These are phyloP conservation scores for Trichoderma erinaceum DNA, from an alignment of 495 filamentous ascomycete species.

Conservation along the genomic window DNA sequence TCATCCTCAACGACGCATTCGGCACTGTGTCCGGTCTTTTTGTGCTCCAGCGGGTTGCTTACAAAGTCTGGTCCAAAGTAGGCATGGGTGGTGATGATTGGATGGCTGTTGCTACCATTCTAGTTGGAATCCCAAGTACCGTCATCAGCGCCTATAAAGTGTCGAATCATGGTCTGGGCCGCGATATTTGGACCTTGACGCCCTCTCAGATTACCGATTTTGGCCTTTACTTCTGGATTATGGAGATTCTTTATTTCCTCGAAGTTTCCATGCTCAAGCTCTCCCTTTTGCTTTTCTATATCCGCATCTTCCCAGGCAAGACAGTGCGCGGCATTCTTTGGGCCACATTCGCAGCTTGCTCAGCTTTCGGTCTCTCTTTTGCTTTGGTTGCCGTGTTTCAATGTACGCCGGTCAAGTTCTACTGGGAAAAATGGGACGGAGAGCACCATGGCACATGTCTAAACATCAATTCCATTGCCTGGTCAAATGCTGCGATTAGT, in stretches of 20 bases:
- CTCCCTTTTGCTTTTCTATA: constrained; percentile 39
- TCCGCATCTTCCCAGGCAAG: constrained; percentile 26
- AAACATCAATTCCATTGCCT: constrained; percentile 25
- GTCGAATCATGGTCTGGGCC: constrained; percentile 27
- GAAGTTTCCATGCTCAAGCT: constrained; percentile 33
- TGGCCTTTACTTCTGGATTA: constrained; percentile 21
- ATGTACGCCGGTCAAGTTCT: constrained; percentile 27
- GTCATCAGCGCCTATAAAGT: constrained; percentile 17
- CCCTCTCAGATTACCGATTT: constrained; percentile 23
- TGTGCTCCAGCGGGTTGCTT: constrained; percentile 16
- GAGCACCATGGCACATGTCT: constrained; percentile 24
- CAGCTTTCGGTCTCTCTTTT: constrained; percentile 19
- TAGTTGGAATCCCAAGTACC: constrained; percentile 16
- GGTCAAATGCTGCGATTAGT: constrained; percentile 43
- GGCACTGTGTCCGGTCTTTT: constrained; percentile 17
- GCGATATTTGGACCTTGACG: constrained; percentile 30
- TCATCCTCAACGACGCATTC: constrained; percentile 13
- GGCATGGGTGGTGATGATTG: constrained; percentile 21
- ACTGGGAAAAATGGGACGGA: constrained; percentile 27
- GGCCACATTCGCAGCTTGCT: constrained; percentile 21
- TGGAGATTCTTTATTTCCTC: constrained; percentile 27
- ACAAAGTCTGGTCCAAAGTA: constrained; percentile 16
- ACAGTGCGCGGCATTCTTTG: constrained; percentile 22
- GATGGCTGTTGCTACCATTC: constrained; percentile 17
- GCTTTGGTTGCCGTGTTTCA: constrained; percentile 24